Evolutionary conservation across 2,329 filamentous ascomycete species (phyloP), one percentile per base, ranked within the genome.

Genomic region (Cercospora sojina): DNA sequence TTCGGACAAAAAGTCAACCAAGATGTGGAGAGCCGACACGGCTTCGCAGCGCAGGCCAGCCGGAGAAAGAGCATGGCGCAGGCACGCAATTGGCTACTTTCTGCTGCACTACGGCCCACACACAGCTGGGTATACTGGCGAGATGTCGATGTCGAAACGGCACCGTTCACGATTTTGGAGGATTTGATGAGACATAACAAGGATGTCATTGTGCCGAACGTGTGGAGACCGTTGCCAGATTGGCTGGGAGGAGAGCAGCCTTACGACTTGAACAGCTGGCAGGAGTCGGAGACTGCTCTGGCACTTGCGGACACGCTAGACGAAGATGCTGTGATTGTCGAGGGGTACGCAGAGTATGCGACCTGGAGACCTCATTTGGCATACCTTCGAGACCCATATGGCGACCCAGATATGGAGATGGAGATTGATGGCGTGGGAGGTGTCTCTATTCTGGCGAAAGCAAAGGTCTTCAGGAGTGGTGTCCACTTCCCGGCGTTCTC

Each of bases 51-150:
- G 1, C 95, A 99, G 80, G 95, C 95, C 25, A 91, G 90, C 72
- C 87, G 95, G 74, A 88, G 95, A 79, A 99, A 99, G 82, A 85
- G 96, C 75, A 99, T 99, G 95, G 95, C 95, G 0, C 93, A 97
- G 81, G 95, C 95, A 59, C 87, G 95, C 69, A 99, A 99, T 80
- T 99, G 95, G 95, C 84, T 99, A 61, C 82, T 99, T 64, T 97
- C 93, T 75, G 94, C 95, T 47, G 94, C 95, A 23, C 82, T 99
- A 62, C 88, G 95, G 51, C 95, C 95, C 1, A 96, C 95, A 61
- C 95, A 99, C 78, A 97, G 93, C 70, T 99, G 95, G 95, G 95
- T 99, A 9, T 99, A 99, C 78, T 99, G 95, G 95, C 89, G 95
- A 79, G 95, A 99, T 81, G 95, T 97, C 25, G 95, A 99, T 80